A percentile compares a stretch with the other conserved stretches of the same genome.
These are phyloP conservation scores for Cladophialophora exuberans DNA, from an alignment of 2,329 filamentous ascomycete genomes.

Conservation along the genomic window DNA sequence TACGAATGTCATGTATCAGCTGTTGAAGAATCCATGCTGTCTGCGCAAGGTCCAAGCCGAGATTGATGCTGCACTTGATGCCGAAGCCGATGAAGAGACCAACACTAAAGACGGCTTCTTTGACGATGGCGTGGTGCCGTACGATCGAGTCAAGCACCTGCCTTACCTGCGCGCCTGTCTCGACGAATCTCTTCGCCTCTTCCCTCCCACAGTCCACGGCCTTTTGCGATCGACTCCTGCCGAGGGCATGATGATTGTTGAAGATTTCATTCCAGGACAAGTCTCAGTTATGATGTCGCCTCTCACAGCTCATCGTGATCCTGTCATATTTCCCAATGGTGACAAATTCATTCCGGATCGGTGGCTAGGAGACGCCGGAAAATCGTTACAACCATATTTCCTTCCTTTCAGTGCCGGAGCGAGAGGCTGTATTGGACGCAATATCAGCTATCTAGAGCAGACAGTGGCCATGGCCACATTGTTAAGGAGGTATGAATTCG, in stretches of 20 bases:
- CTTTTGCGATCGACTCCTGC: slow-evolving; percentile 51
- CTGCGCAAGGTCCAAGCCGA: slow-evolving; percentile 50
- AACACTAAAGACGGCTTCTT: slow-evolving; percentile 52
- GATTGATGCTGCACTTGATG: slow-evolving; percentile 49
- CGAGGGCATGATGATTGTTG: slow-evolving; percentile 49
- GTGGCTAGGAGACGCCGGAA: slow-evolving; percentile 28
- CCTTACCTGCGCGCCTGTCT: slow-evolving; percentile 58
- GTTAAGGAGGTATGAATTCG: slow-evolving; percentile 50
- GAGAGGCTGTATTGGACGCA: slow-evolving; percentile 47
- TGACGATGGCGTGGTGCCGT: slow-evolving; percentile 47
- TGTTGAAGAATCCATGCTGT: slow-evolving; percentile 52
- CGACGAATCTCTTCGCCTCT: slow-evolving; percentile 54
- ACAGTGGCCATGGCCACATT: slow-evolving; percentile 49
- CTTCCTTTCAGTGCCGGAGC: slow-evolving; percentile 45
- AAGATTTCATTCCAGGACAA: slow-evolving; percentile 49
- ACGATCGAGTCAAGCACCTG: slow-evolving; percentile 54
- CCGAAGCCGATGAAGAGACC: slow-evolving; percentile 41
- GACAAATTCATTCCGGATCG: slow-evolving; percentile 50
- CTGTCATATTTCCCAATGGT: slow-evolving; percentile 42
- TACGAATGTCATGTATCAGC: slow-evolving; percentile 52
- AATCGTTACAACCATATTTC: slow-evolving; percentile 27
- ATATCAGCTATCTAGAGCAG: slow-evolving; percentile 52
- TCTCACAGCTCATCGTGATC: slow-evolving; percentile 45
- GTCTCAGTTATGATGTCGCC: slow-evolving; percentile 48
- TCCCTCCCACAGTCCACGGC: slow-evolving; percentile 48